Base-by-base conservation (phyloP, 1,284 basidiomycete species). In the Somion occarium region DNA sequence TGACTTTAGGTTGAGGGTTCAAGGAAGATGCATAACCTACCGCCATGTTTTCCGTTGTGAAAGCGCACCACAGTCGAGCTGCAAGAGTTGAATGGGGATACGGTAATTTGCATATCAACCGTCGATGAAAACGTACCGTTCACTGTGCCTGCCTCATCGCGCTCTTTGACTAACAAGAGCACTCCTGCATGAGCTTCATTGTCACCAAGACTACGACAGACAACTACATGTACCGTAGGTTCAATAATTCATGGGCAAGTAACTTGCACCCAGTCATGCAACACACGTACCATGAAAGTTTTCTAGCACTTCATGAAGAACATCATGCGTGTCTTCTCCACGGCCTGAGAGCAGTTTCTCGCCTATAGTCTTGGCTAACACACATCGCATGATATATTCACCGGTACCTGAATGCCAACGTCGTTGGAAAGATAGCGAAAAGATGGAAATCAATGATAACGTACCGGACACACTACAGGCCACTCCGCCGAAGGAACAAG, bases 11-110 rank as follows among this genome's bases (percentile, higher is more conserved):
- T 60, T 73, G 78, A 24, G 72, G 69, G 39, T 72, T 67, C 42
- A 61, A 59, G 38, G 78, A 73, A 20, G 82, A 80, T 5, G 77
- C 76, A 58, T 84, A 87, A 30, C 76, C 87, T 47, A 90, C 71
- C 0, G 87, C 85, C 86, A 91, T 89, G 63, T 83, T 87, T 25
- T 79, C 71, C n/a, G 88, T 83, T 9, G 88, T 90, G 68, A 91
- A 91, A 34, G 81, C 85, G 61, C 88, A 89, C 84, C 85, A 90
- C 30, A 89, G 64, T 34, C 84, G 79, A 23, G 75, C 86, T 84
- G 51, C 20, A 13, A 12, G 11, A 12, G n/a, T n/a, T n/a, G n/a
- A n/a, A n/a, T n/a, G n/a, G n/a, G n/a, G n/a, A n/a, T n/a, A n/a
- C n/a, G n/a, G n/a, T n/a, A n/a, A n/a, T n/a, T n/a, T n/a, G n/a